Percentiles rank a stretch among this genome's conserved stretches.
Conservation (phyloP, 371 early-diverging fungal species). For the Batrachochytrium dendrobatidis region DNA sequence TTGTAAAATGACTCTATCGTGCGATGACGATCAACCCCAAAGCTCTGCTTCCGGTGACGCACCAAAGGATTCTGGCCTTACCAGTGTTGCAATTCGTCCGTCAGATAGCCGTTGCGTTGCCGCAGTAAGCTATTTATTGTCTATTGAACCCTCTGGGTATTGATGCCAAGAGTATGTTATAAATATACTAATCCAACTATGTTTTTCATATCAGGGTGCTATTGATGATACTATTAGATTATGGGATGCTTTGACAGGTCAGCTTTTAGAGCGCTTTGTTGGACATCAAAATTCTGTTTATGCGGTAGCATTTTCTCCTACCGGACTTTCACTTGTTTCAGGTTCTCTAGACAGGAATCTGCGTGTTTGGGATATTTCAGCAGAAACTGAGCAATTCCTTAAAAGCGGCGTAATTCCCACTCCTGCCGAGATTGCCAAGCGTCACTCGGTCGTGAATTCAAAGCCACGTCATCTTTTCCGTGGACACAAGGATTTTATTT, state of each 20-base stretch:
- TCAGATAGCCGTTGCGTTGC: conserved; percentile 35
- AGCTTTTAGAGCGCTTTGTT: conserved; percentile 77
- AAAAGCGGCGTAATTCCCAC: neutral
- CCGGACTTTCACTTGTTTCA: conserved; percentile 82
- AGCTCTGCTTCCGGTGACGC: neutral
- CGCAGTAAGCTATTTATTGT: conserved; percentile 30
- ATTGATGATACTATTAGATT: conserved; percentile 89
- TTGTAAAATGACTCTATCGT: conserved; percentile 62
- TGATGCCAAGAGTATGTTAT: neutral
- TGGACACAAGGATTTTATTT: conserved; percentile 93
- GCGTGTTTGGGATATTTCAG: conserved; percentile 83
- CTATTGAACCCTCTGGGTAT: neutral
- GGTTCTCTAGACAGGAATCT: conserved; percentile 95
- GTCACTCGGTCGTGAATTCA: conserved; percentile 23
- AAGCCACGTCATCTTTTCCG: conserved; percentile 34
- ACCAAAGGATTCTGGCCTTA: conserved; percentile 87
- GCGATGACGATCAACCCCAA: conserved; percentile 56
- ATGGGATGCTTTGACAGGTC: conserved; percentile 82
- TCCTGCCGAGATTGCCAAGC: conserved; percentile 5
- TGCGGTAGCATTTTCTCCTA: conserved; percentile 91
- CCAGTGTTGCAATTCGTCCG: conserved; percentile 79
- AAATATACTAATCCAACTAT: neutral
- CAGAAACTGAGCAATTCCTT: conserved; percentile 26
- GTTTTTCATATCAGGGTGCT: neutral
- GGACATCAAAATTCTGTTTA: conserved; percentile 97